Percentiles rank a stretch among this genome's conserved stretches.
Conservation (phyloP, 176 grass and related monocot genomes). For the Ensete glaucum region DNA sequence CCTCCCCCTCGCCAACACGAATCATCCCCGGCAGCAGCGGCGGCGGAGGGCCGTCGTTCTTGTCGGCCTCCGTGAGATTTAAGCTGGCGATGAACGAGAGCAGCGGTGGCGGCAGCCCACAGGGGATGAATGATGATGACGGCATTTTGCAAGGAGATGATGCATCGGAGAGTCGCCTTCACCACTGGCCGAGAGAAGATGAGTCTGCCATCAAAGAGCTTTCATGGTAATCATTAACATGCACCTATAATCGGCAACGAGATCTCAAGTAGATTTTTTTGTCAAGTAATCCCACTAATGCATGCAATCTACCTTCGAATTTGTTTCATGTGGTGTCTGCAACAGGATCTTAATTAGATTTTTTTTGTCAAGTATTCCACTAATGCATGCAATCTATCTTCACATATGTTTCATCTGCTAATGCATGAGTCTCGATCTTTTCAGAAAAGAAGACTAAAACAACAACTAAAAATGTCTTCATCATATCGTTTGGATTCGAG, state of each 20-base stretch:
- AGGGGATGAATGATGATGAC: constrained; percentile 51
- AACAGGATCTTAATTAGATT: too few species aligned
- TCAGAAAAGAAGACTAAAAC: constrained; percentile 11
- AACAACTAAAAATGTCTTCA: constrained; percentile 4
- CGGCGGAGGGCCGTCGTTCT: constrained; percentile 31
- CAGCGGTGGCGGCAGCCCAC: constrained; percentile 45
- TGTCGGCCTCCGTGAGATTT: constrained; percentile 61
- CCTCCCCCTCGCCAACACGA: constrained; percentile 25
- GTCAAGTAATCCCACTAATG: too few species aligned
- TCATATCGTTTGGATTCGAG: background rate
- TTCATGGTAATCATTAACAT: constrained; percentile 43
- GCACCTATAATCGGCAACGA: background rate
- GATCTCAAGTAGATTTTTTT: background rate
- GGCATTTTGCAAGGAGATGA: constrained; percentile 32
- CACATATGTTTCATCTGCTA: background rate
- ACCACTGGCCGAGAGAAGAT: constrained; percentile 54
- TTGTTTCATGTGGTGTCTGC: too few species aligned
- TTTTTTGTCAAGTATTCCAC: too few species aligned
- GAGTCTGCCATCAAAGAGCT: constrained; percentile 87
- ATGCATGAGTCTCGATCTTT: constrained; percentile 24
- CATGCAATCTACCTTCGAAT: too few species aligned
- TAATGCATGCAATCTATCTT: too few species aligned
- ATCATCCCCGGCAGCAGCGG: constrained; percentile 21
- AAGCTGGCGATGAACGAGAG: constrained; percentile 60
- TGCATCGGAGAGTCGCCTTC: constrained; percentile 37